Evolutionary conservation across 805 yeast genomes (phyloP), one percentile per base, ranked within the genome.

Genomic region (Geotrichum ghanense): DNA sequence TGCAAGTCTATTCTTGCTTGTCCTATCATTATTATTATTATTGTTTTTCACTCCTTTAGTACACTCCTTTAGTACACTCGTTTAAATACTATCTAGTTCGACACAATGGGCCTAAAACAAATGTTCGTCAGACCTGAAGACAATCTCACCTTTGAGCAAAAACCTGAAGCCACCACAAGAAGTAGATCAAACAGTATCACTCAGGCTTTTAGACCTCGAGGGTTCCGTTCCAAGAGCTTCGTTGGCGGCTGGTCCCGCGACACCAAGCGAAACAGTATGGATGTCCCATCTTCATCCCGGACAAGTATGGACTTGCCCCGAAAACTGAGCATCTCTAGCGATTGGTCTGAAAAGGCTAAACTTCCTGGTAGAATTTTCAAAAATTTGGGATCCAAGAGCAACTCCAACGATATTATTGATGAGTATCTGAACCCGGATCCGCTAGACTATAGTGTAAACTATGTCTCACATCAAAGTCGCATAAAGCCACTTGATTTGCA

Each of bases 371-470:
- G n/a, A n/a, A 5, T 31, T 31, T 19, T 31, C 37, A 31, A 31
- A 19, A 31, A 31, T 31, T 19, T 31, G 19, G 37, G 37, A 6
- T 19, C 37, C 16, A 31, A 31, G 14, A 16, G 5, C 7, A 31
- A 31, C 17, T 6, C 19, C 37, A n/a, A n/a, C 5, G 37, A 31
- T 31, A 31, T 31, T 12, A 31, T 31, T 31, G 37, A 31, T 12
- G 37, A 31, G 14, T 31, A 31, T 31, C 16, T 31, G 37, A 31
- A 31, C 17, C 37, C 37, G 12, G 37, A 31, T 31, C 37, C 37
- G 5, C 37, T 31, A 5, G 37, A 6, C 6, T 4, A 12, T 12
- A 31, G 37, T n/a, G 37, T 5, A n/a, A 19, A 19, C 12, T 31
- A 31, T 31, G 4, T 12, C 5, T 9, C 37, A 10, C 14, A 31